A percentile compares a stretch with the other conserved stretches of the same genome.
phyloP scores from a whole-genome alignment of 164 flowering plant species.

The Litsea cubeba region DNA sequence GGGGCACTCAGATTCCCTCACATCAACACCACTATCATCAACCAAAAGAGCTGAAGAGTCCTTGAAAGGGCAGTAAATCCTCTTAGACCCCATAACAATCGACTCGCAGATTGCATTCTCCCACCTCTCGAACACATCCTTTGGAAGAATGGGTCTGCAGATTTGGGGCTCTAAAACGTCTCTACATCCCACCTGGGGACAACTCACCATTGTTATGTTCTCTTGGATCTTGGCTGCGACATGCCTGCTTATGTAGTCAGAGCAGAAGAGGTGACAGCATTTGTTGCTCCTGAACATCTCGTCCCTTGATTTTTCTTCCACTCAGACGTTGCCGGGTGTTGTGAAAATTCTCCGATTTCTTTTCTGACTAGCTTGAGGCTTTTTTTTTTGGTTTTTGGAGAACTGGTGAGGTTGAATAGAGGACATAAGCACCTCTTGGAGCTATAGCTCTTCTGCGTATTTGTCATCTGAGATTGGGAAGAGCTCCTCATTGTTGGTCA shows the following conservation, averaged over 20 bases:
- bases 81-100: constrained; percentile 10
- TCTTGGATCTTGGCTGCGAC: constrained; percentile 20
- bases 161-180: constrained; percentile 12
- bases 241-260: constrained; percentile 19
- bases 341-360: not conserved
- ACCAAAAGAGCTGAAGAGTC: constrained; percentile 16
- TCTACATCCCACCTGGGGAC: constrained; percentile 14
- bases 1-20: constrained; percentile 30
- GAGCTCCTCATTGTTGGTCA: constrained; percentile 11
- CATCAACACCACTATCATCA: constrained; percentile 9
- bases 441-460: constrained; percentile 31
- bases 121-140: constrained; percentile 20
- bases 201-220: constrained; percentile 9
- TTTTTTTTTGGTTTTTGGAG: not conserved
- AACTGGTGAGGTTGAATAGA: not conserved
- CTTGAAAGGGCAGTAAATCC: constrained; percentile 19
- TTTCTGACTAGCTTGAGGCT: not conserved
- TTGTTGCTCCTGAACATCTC: constrained; percentile 14
- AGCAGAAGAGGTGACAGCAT: constrained; percentile 20
- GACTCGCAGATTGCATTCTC: constrained; percentile 18
- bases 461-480: constrained; percentile 36
- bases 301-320: constrained; percentile 12
- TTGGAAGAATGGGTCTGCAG: constrained; percentile 12
- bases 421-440: constrained; percentile 34
- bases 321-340: constrained; percentile 17